Evolutionary conservation across 1,284 basidiomycete genomes (phyloP).

Genomic region (Trametes polyzona): DNA sequence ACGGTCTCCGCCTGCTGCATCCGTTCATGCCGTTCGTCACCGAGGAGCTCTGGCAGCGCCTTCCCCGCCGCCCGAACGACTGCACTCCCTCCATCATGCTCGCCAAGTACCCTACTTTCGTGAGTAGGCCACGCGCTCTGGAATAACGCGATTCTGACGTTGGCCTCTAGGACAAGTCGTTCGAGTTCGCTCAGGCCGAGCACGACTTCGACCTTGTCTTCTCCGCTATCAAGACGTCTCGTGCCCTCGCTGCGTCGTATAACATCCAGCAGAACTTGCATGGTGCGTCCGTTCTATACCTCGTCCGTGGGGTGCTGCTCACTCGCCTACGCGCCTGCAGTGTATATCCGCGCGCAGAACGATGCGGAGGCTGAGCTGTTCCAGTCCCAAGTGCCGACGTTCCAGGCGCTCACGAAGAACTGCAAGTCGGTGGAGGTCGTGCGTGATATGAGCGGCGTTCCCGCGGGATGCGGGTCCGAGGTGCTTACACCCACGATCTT

Average conservation of each 20-base stretch:
- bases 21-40: slow-evolving; percentile 99
- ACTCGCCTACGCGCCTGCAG: slow-evolving; percentile 43
- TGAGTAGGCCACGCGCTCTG: slow-evolving; percentile 43
- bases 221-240: slow-evolving; percentile 75
- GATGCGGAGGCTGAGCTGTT: slow-evolving; percentile 71
- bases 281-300: slow-evolving; percentile 47
- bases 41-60: slow-evolving; percentile 97
- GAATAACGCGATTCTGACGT: background rate
- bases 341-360: slow-evolving; percentile 78
- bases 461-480: slow-evolving; percentile 86
- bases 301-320: background rate
- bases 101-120: slow-evolving; percentile 79
- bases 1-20: slow-evolving; percentile 89
- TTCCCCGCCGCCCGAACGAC: slow-evolving; percentile 87
- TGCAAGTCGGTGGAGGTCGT: slow-evolving; percentile 69
- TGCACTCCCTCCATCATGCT: slow-evolving; percentile 89
- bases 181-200: slow-evolving; percentile 77
- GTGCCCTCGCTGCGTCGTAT: slow-evolving; percentile 91
- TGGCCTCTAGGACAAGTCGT: slow-evolving; percentile 56
- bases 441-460: slow-evolving; percentile 61
- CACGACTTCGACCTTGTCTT: slow-evolving; percentile 90
- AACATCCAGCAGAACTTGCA: slow-evolving; percentile 89
- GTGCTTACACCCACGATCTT: slow-evolving; percentile 79
- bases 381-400: slow-evolving; percentile 73
- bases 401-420: slow-evolving; percentile 88